phyloP scores from a whole-genome alignment of 257 asterid genomes.

The Fraxinus quadrangulata region DNA sequence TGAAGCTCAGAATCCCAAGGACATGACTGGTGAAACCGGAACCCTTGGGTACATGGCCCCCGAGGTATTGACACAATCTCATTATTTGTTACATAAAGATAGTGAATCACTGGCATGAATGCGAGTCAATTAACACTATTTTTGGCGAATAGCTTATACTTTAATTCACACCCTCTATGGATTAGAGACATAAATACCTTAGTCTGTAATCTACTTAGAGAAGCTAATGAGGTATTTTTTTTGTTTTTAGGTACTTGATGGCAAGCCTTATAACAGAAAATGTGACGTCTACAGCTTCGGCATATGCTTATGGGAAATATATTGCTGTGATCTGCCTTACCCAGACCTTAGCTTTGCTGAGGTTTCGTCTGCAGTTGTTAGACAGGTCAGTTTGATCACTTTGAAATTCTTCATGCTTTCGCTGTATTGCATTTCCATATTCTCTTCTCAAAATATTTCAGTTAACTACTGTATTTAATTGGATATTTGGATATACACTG shows the following conservation, averaged over 20 bases:
- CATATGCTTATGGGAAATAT: conserved; percentile 88
- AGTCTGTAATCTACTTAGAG: not conserved
- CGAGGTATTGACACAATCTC: conserved; percentile 51
- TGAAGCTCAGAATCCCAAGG: conserved; percentile 91
- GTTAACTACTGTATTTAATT: not conserved
- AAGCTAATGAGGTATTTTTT: not conserved
- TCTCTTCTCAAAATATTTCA: not conserved
- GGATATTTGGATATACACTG: not conserved
- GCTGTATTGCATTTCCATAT: not conserved
- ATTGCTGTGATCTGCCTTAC: conserved; percentile 93
- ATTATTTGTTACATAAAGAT: not conserved
- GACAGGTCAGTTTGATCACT: conserved; percentile 57
- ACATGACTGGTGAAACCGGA: conserved; percentile 99
- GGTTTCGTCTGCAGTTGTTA: conserved; percentile 90
- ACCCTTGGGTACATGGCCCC: conserved; percentile 99
- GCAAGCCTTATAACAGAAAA: conserved; percentile 92
- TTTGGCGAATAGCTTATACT: not conserved
- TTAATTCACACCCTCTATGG: not conserved
- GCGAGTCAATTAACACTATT: not conserved
- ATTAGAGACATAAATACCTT: not conserved
- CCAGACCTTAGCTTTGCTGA: conserved; percentile 83
- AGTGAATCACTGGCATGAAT: not conserved
- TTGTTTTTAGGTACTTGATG: conserved; percentile 73
- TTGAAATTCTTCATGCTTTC: not conserved
- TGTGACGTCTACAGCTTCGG: conserved; percentile 97